Percentiles rank a stretch among this genome's conserved stretches.
phyloP scores from a whole-genome alignment of 257 asterid species.

The Gentiana straminea region DNA sequence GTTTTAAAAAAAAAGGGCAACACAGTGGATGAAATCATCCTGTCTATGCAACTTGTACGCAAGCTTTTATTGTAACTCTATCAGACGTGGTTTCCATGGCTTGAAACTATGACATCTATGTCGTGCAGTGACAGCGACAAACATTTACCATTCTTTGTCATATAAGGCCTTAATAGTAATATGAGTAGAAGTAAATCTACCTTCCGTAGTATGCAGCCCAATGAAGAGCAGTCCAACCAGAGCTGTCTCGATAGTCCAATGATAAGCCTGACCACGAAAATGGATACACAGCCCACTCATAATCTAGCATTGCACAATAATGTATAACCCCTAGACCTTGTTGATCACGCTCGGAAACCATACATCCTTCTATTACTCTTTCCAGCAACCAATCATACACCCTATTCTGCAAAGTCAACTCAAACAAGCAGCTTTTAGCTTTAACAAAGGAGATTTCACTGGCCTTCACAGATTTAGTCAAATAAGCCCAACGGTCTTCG shows the following conservation, averaged over 20 bases:
- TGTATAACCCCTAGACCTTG: slow-evolving; percentile 92
- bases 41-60: too few relatives aligned
- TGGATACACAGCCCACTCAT: slow-evolving; percentile 82
- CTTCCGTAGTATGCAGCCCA: slow-evolving; percentile 98
- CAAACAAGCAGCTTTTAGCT: slow-evolving; percentile 74
- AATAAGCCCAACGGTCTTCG: slow-evolving; percentile 37
- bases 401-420: slow-evolving; percentile 60
- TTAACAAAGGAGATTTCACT: slow-evolving; percentile 36
- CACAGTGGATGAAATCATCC: too few relatives aligned
- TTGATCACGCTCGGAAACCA: slow-evolving; percentile 65
- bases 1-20: too few relatives aligned
- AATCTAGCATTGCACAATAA: slow-evolving; percentile 88
- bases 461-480: slow-evolving; percentile 48
- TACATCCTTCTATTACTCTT: slow-evolving; percentile 55
- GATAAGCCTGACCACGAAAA: slow-evolving; percentile 78
- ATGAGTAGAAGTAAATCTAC: slow-evolving; percentile 18
- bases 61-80: too few relatives aligned
- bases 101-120: too few relatives aligned
- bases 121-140: too few relatives aligned
- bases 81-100: too few relatives aligned
- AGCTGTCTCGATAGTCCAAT: slow-evolving; percentile 80
- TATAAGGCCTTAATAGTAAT: too few relatives aligned
- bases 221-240: slow-evolving; percentile 95
- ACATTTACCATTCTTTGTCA: too few relatives aligned
- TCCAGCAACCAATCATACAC: slow-evolving; percentile 79